Evolutionary conservation across 257 asterid genomes (phyloP), one percentile per base, ranked within the genome.

Genomic region (Plectranthus barbatus): DNA sequence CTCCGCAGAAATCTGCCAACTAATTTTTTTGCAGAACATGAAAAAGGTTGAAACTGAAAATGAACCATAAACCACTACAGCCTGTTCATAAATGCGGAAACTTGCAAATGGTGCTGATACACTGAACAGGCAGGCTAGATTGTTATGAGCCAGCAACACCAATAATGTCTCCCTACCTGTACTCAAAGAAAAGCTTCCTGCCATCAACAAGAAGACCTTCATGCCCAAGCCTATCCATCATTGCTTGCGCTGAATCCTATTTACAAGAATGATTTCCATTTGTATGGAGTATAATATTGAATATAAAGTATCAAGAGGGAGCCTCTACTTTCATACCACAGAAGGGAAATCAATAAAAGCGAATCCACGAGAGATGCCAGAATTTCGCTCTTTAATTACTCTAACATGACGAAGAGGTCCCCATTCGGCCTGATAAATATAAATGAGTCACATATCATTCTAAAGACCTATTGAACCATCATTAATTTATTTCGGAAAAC

Each of bases 401-500:
- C 99, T 95, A 68, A 93, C 94, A 76, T 90, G 96, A 50, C 94
- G 95, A 40, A 93, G 88, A 54, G 99, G 99, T 59, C 96, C 99
- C 99, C 99, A 93, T 77, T 90, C 99, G 58, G 94, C 95, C 99
- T 93, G 77, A 65, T 40, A 34, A 15, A 47, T 40, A 65, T 5
- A 68, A 51, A n/a, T n/a, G n/a, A n/a, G n/a, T n/a, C n/a, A n/a
- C n/a, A n/a, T n/a, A n/a, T n/a, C n/a, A n/a, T n/a, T n/a, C n/a
- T n/a, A n/a, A n/a, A n/a, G n/a, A n/a, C n/a, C n/a, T n/a, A n/a
- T n/a, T n/a, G n/a, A n/a, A n/a, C n/a, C n/a, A n/a, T n/a, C n/a
- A n/a, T n/a, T n/a, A n/a, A n/a, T n/a, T n/a, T n/a, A n/a, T n/a
- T 20, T 69, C 59, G 41, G 36, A 37, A 67, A 45, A 72, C 52